Conservation (phyloP, 1,284 basidiomycete genomes). For the Microbotryum scabiosae region DNA sequence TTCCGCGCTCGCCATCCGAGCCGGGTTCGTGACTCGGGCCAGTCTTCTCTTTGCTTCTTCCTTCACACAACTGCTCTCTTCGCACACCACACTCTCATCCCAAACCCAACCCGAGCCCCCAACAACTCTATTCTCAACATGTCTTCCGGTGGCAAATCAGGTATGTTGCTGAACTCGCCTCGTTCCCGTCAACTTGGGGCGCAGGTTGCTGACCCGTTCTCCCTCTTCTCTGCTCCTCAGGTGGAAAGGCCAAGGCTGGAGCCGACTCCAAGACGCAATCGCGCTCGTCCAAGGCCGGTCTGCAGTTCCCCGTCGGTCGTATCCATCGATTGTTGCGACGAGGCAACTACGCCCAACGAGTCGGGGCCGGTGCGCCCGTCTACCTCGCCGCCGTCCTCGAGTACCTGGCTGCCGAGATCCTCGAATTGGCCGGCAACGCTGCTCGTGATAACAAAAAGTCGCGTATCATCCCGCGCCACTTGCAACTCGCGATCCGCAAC, state of each 20-base stretch:
- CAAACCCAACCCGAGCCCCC: slow-evolving; percentile 36
- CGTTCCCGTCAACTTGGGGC: slow-evolving; percentile 37
- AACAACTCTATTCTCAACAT: slow-evolving; percentile 46
- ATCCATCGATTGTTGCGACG: slow-evolving; percentile 64
- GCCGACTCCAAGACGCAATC: slow-evolving; percentile 41
- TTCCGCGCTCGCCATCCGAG: not conserved
- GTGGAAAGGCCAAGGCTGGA: slow-evolving; percentile 56
- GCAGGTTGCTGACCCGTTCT: too few relatives aligned
- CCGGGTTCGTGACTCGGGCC: not conserved
- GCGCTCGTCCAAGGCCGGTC: slow-evolving; percentile 65
- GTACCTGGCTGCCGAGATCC: slow-evolving; percentile 77
- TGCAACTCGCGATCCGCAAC: slow-evolving; percentile 71
- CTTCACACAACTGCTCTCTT: not conserved
- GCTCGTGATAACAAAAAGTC: slow-evolving; percentile 67
- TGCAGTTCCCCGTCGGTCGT: slow-evolving; percentile 78
- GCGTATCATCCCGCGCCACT: slow-evolving; percentile 82
- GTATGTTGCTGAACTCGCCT: too few relatives aligned
- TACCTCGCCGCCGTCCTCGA: slow-evolving; percentile 78
- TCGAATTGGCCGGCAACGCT: slow-evolving; percentile 79
- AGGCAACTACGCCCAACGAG: slow-evolving; percentile 50
- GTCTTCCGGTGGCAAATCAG: slow-evolving; percentile 53
- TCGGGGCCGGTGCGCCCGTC: slow-evolving; percentile 52
- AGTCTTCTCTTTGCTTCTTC: not conserved
- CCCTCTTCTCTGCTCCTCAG: slow-evolving; percentile 47
- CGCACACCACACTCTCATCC: not conserved